Conservation (phyloP, 495 filamentous ascomycete genomes). For the Poronia punctata region DNA sequence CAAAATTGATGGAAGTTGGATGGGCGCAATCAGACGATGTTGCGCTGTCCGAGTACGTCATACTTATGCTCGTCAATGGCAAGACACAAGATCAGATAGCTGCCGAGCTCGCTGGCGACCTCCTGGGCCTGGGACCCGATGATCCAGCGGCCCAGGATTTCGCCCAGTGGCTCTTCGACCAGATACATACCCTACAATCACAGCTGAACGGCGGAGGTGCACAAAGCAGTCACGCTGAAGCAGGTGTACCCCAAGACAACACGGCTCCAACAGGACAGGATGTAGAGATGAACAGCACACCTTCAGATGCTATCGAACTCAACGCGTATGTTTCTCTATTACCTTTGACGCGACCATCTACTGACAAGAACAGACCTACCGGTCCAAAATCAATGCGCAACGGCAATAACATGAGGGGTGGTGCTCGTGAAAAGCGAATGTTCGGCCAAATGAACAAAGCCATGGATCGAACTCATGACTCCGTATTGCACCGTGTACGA, state of each 20-base stretch:
- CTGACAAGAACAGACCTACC: constrained; percentile 62
- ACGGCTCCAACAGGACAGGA: constrained; percentile 39
- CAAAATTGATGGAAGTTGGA: constrained; percentile 91
- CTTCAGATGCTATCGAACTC: constrained; percentile 37
- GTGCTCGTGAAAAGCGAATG: constrained; percentile 65
- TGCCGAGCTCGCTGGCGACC: constrained; percentile 79
- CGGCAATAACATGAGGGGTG: constrained; percentile 38
- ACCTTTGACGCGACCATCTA: neutral
- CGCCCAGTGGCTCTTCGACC: constrained; percentile 82
- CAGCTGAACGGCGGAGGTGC: constrained; percentile 48
- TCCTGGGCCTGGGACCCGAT: constrained; percentile 74
- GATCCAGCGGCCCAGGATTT: constrained; percentile 79
- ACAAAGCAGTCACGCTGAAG: constrained; percentile 12
- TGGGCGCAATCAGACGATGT: constrained; percentile 82
- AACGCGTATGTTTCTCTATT: constrained; percentile 58
- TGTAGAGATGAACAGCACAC: constrained; percentile 57
- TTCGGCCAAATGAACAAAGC: constrained; percentile 79
- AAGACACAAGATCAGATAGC: constrained; percentile 87
- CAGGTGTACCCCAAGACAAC: constrained; percentile 15
- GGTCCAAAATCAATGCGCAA: constrained; percentile 94
- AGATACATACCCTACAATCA: constrained; percentile 60
- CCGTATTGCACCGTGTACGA: constrained; percentile 73
- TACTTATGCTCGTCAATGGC: constrained; percentile 91
- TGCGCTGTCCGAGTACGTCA: constrained; percentile 89
- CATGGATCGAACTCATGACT: constrained; percentile 72